Evolutionary conservation across 2,329 filamentous ascomycete species (phyloP).

Genomic region (Clonostachys chloroleuca): DNA sequence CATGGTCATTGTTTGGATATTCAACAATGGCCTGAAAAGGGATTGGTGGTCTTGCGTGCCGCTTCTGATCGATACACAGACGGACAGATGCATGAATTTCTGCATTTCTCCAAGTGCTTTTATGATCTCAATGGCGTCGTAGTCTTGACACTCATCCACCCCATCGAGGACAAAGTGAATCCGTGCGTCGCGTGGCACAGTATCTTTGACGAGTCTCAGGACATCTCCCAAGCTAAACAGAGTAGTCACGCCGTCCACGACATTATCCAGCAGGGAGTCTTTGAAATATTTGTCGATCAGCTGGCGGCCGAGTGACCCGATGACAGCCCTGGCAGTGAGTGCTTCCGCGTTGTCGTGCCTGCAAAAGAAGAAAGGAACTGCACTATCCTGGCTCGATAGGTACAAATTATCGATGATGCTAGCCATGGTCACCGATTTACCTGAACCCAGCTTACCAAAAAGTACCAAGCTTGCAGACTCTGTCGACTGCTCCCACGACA

Average conservation of each 20-base stretch:
- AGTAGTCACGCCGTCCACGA: neutral
- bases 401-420: slow-evolving; percentile 29
- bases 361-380: slow-evolving; percentile 21
- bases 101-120: neutral
- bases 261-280: neutral
- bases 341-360: slow-evolving; percentile 16
- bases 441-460: slow-evolving; percentile 30
- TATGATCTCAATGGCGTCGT: neutral
- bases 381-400: slow-evolving; percentile 4
- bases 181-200: neutral
- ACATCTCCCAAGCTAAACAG: neutral
- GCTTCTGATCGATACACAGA: neutral
- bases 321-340: slow-evolving; percentile 14
- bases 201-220: neutral
- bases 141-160: neutral
- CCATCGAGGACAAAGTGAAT: neutral
- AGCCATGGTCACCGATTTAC: slow-evolving; percentile 33
- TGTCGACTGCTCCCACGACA: neutral
- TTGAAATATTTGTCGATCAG: slow-evolving; percentile 12
- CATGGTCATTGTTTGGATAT: neutral
- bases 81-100: neutral
- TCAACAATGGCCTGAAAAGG: neutral
- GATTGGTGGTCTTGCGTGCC: neutral
- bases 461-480: slow-evolving; percentile 15
- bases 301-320: slow-evolving; percentile 23